Evolutionary conservation across 2,329 filamentous ascomycete species (phyloP), one percentile per base, ranked within the genome.

Genomic region (Pochonia chlamydosporia): DNA sequence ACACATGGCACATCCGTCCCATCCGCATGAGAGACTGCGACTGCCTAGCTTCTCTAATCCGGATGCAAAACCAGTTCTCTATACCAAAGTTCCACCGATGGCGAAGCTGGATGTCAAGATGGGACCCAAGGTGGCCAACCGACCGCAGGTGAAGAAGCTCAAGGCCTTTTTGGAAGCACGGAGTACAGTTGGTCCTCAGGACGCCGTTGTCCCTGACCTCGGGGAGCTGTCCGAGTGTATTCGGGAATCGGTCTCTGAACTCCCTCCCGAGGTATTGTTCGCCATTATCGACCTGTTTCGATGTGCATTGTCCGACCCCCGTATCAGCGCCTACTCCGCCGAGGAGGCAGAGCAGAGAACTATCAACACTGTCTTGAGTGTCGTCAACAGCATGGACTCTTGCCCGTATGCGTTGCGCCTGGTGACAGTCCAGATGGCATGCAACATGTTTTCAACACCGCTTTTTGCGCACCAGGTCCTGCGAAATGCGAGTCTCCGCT

Each of bases 261-360:
- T 95, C 2, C 78, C 86, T 0, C 62, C 71, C 0, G 85, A 87
- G 13, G 69, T 76, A 1, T 75, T 90, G 37, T 97, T 97, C 61
- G 80, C 89, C 1, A 73, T 91, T 1, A 76, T 96, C n/a, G 93
- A 97, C 60, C 76, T 99, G 2, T 77, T 96, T 43, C 80, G 93
- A 20, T 79, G 87, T 52, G 79, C 87, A 1, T 78, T 96, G 48
- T 73, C 84, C 11, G 92, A 97, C 57, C 74, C 84, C 0, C 81
- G 91, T 33, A 74, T 96, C 14, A 89, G 87, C 51, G 86, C 86
- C 16, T 95, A 82, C 67, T 90, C 90, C 52, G 88, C 88, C 1
- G 86, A 93, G 61, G 89, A 96, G 63, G 63, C 72, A 14, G 71
- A 72, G 8, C 82, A 87, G 48, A 66, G 69, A 44, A 89, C 86